Conservation (phyloP, 441 rosid species). For the Jatropha podagrica region DNA sequence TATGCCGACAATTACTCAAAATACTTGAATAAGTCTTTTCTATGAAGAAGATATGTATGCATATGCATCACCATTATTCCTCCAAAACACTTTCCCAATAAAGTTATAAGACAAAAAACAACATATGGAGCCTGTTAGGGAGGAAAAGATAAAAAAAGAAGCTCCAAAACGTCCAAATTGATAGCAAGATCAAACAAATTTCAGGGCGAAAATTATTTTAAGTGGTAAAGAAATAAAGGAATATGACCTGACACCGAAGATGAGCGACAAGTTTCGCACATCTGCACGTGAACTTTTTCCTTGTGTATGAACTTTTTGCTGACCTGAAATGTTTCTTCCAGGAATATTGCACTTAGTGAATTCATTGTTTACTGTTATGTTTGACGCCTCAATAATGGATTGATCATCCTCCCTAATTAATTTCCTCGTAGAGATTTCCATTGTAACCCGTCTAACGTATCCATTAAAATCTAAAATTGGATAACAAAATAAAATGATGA, state of each 20-base stretch:
- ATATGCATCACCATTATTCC: neutral
- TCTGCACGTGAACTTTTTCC: slow-evolving; percentile 18
- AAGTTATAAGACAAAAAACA: neutral
- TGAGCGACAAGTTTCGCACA: slow-evolving; percentile 32
- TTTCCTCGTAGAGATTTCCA: slow-evolving; percentile 26
- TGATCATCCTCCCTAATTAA: slow-evolving; percentile 18
- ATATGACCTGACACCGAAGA: slow-evolving; percentile 37
- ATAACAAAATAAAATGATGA: neutral
- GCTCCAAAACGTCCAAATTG: neutral
- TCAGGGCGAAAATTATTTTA: slow-evolving; percentile 3
- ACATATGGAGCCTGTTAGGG: neutral
- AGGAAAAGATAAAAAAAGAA: neutral
- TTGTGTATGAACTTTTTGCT: neutral
- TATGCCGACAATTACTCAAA: neutral
- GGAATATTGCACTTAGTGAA: slow-evolving; percentile 16
- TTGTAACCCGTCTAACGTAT: slow-evolving; percentile 23
- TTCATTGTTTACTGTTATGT: slow-evolving; percentile 22
- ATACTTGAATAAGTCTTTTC: neutral
- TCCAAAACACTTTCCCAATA: neutral
- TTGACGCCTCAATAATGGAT: slow-evolving; percentile 20
- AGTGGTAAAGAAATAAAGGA: slow-evolving; percentile 1
- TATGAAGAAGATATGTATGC: neutral
- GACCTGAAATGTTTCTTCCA: slow-evolving; percentile 14
- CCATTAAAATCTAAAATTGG: slow-evolving; percentile 28
- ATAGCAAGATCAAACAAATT: neutral